Conservation (phyloP, 495 filamentous ascomycete genomes). For the Eremomyces bilateralis region DNA sequence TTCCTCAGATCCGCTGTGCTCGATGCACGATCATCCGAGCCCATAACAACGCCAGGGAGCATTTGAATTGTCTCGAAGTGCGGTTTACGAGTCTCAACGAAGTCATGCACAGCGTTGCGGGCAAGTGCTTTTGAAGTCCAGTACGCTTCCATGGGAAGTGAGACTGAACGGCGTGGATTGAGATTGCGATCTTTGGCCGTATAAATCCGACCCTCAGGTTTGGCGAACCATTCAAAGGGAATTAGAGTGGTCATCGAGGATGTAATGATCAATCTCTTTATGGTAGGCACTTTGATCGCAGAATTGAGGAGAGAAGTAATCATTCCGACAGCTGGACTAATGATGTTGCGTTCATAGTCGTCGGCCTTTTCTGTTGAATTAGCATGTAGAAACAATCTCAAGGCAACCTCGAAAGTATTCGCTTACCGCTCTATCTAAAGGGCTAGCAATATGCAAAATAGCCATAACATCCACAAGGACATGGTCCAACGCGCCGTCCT, state of each 20-base stretch:
- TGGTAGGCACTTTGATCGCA: slow-evolving; percentile 10
- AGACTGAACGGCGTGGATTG: too few relatives aligned
- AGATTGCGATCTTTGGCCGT: too few relatives aligned
- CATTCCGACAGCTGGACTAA: slow-evolving; percentile 14
- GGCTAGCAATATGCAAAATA: slow-evolving; percentile 23
- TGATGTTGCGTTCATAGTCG: slow-evolving; percentile 5
- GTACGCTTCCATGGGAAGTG: too few relatives aligned
- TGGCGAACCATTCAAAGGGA: slow-evolving; percentile 1
- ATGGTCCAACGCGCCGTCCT: slow-evolving; percentile 17
- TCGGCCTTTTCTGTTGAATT: neutral
- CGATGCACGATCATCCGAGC: slow-evolving; percentile 5
- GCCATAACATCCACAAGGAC: slow-evolving; percentile 19
- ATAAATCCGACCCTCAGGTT: too few relatives aligned
- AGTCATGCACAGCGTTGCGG: slow-evolving; percentile 5
- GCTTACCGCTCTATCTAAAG: too few relatives aligned
- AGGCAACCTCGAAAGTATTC: too few relatives aligned
- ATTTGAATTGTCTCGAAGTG: slow-evolving; percentile 6
- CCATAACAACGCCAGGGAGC: slow-evolving; percentile 5
- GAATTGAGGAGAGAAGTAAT: slow-evolving; percentile 12
- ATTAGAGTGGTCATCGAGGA: slow-evolving; percentile 12
- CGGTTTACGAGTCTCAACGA: slow-evolving; percentile 1
- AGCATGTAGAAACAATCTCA: too few relatives aligned
- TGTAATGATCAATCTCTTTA: slow-evolving; percentile 20
- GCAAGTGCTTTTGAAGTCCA: slow-evolving; percentile 2
- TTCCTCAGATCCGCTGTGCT: slow-evolving; percentile 8